Percentiles rank a stretch among this genome's conserved stretches.
phyloP scores from a whole-genome alignment of 176 grass and related monocot genomes.

The Rhipidocladum racemiflorum region DNA sequence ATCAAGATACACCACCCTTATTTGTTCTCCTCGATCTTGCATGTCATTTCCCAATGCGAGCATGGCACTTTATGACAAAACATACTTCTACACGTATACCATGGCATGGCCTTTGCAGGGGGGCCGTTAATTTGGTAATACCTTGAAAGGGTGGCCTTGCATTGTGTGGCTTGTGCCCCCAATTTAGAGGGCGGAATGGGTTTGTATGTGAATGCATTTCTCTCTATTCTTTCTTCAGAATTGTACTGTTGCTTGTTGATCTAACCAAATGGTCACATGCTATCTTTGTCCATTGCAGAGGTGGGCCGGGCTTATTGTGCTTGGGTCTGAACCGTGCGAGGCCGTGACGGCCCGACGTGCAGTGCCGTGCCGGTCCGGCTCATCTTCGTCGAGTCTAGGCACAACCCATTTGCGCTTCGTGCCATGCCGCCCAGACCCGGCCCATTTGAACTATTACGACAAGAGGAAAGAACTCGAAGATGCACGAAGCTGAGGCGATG shows the following conservation, averaged over 20 bases:
- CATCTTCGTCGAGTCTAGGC: too few species aligned
- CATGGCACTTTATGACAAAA: background rate
- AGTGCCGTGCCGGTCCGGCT: too few species aligned
- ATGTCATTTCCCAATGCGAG: background rate
- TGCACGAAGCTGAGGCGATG: too few species aligned
- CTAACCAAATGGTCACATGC: background rate
- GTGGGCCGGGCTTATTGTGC: too few species aligned
- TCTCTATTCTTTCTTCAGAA: background rate
- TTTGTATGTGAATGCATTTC: background rate
- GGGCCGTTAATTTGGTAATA: background rate
- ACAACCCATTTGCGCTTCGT: too few species aligned
- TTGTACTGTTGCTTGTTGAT: background rate
- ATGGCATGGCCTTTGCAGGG: background rate
- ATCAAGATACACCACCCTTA: background rate
- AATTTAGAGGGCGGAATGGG: background rate
- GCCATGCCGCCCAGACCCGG: too few species aligned
- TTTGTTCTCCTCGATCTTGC: background rate
- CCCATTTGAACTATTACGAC: too few species aligned
- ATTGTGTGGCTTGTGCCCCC: background rate
- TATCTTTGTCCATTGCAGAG: too few species aligned
- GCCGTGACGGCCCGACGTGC: too few species aligned
- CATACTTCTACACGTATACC: background rate
- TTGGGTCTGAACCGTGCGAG: too few species aligned
- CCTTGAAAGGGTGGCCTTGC: background rate
- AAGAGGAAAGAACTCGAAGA: too few species aligned